Conservation (phyloP, 2,329 filamentous ascomycete species). For the Fusarium armeniacum region DNA sequence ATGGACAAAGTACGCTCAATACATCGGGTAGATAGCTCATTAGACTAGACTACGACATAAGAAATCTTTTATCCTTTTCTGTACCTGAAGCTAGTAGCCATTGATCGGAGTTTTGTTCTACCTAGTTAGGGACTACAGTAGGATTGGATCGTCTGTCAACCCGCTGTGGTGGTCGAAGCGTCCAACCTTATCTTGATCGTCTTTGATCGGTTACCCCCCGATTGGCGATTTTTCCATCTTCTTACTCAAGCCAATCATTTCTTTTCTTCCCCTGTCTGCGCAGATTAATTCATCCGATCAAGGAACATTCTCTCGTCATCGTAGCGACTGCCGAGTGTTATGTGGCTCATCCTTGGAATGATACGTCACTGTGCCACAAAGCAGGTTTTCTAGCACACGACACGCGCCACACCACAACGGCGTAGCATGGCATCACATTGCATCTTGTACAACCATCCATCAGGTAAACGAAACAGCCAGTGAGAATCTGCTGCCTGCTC, state of each 20-base stretch:
- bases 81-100: background rate
- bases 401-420: conserved; percentile 43
- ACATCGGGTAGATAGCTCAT: conserved; percentile 33
- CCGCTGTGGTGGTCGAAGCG: conserved; percentile 6
- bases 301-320: background rate
- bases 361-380: conserved; percentile 47
- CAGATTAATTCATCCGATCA: background rate
- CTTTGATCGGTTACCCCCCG: background rate
- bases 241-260: background rate
- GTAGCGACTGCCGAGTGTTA: background rate
- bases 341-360: conserved; percentile 37
- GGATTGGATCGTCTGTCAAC: background rate
- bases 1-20: conserved; percentile 50
- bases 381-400: conserved; percentile 43
- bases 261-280: background rate
- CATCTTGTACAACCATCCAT: conserved; percentile 36
- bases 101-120: background rate
- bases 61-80: background rate
- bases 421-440: conserved; percentile 43
- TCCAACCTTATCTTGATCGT: conserved; percentile 12
- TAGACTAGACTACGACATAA: background rate
- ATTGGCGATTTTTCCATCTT: background rate
- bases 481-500: conserved; percentile 14
- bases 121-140: background rate
- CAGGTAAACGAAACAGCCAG: conserved; percentile 33